Base-by-base conservation (phyloP, 305 asterid genomes). In the Salvia sclarea region DNA sequence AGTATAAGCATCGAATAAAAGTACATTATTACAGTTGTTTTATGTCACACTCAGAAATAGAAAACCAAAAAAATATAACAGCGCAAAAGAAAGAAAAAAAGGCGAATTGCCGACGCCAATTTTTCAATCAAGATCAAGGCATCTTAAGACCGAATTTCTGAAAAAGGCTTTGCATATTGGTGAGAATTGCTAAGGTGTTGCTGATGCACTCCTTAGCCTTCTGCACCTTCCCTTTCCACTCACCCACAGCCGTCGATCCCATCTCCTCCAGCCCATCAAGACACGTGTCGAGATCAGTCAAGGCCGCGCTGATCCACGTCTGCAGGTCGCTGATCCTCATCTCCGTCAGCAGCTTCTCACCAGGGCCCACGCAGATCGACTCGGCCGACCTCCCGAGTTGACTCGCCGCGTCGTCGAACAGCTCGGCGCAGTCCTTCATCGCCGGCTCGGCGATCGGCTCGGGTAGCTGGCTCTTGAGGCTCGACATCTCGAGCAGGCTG, bases 291-390 rank as follows among this genome's bases (percentile, higher is more conserved):
- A 70, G 89, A 89, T 88, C 87, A 0, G 89, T 87, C 93, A 91
- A 82, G 64, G 96, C 95, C 4, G 93, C 95, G 18, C 95, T 88
- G 40, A 88, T 75, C 97, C 97, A 91, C 72, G 97, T 85, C 81
- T 80, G 75, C 82, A 91, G 20, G 48, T 85, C 78, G 63, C 87
- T 81, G 65, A 87, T 73, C 88, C 68, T 85, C 89, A 74, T 76
- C 72, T 80, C 86, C 48, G 91, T 82, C 70, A 88, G 47, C 76
- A 69, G 71, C 72, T 79, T 73, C 82, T 81, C 88, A 11, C 81
- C 88, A 0, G 71, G 66, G 0, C 66, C 75, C 41, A 71, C 83
- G 22, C 79, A 47, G 76, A 86, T 73, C 85, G 65, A 66, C 75
- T 71, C 88, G 28, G 83, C 81, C 70, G 96, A 81, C 54, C 74